These are phyloP conservation scores for Jackrogersella multiformis DNA, from an alignment of 495 filamentous ascomycete species.

Conservation along the genomic window DNA sequence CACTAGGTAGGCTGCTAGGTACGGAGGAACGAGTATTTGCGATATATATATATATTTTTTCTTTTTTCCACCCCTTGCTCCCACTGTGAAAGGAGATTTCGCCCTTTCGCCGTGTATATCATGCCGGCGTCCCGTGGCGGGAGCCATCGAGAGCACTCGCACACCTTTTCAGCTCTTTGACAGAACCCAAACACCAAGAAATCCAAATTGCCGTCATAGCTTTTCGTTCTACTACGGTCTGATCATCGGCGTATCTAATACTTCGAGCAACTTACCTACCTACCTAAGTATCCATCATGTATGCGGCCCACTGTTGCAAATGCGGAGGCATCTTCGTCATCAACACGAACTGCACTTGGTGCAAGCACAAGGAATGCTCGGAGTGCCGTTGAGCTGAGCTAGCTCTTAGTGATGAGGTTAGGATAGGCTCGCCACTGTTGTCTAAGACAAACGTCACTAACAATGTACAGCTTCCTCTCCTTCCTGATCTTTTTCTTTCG, in stretches of 20 bases:
- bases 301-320: constrained; percentile 58
- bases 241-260: constrained; percentile 30
- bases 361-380: constrained; percentile 54
- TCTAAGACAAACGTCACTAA: background rate
- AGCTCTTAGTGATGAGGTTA: background rate
- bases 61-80: background rate
- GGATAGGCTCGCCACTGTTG: background rate
- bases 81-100: constrained; percentile 20
- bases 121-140: constrained; percentile 15
- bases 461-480: constrained; percentile 4
- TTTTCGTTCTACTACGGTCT: background rate
- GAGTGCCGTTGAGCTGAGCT: constrained; percentile 49
- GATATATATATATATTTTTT: constrained; percentile 16
- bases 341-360: constrained; percentile 55
- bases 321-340: constrained; percentile 60
- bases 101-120: constrained; percentile 39
- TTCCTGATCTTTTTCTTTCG: background rate
- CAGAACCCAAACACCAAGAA: background rate
- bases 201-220: background rate
- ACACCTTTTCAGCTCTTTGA: constrained; percentile 3
- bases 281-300: constrained; percentile 41
- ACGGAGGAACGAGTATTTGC: constrained; percentile 16
- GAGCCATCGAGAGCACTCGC: background rate
- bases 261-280: constrained; percentile 3
- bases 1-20: background rate